phyloP scores from a whole-genome alignment of 768 basidiomycete species.

The Auriscalpium vulgare region DNA sequence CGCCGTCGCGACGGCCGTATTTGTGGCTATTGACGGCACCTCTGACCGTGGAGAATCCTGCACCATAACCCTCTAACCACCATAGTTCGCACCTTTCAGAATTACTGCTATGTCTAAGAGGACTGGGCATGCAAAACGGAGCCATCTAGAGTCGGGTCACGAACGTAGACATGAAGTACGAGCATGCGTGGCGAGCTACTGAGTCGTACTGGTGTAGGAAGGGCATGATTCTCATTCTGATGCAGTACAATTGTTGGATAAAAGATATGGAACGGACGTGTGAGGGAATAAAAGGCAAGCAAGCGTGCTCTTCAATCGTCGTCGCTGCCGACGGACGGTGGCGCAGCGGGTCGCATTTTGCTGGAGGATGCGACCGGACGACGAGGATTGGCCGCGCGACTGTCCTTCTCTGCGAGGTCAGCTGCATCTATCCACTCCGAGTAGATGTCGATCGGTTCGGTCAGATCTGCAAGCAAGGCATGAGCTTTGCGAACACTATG shows the following conservation, averaged over 20 bases:
- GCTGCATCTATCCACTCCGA: constrained; percentile 90
- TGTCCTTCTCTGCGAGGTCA: constrained; percentile 66
- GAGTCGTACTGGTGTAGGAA: too few species aligned
- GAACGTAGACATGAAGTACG: too few species aligned
- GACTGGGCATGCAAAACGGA: too few species aligned
- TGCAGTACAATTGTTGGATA: background rate
- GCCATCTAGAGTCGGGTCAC: too few species aligned
- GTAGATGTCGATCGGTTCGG: constrained; percentile 84
- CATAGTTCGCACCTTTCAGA: too few species aligned
- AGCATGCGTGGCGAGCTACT: too few species aligned
- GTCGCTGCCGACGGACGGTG: constrained; percentile 34
- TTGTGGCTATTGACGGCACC: constrained; percentile 1
- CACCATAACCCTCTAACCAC: too few species aligned
- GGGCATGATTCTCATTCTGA: too few species aligned
- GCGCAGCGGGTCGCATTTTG: constrained; percentile 25
- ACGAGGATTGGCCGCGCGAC: constrained; percentile 25
- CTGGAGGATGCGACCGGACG: constrained; percentile 52
- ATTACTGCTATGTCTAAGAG: too few species aligned
- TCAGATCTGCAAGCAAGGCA: constrained; percentile 49
- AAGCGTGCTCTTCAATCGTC: constrained; percentile 32
- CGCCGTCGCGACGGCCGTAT: constrained; percentile 7
- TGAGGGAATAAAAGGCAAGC: background rate
- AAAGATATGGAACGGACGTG: background rate
- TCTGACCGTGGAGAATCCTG: too few species aligned
- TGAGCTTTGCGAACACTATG: constrained; percentile 13